Evolutionary conservation across 257 asterid genomes (phyloP).

Genomic region (Petunia secreta): DNA sequence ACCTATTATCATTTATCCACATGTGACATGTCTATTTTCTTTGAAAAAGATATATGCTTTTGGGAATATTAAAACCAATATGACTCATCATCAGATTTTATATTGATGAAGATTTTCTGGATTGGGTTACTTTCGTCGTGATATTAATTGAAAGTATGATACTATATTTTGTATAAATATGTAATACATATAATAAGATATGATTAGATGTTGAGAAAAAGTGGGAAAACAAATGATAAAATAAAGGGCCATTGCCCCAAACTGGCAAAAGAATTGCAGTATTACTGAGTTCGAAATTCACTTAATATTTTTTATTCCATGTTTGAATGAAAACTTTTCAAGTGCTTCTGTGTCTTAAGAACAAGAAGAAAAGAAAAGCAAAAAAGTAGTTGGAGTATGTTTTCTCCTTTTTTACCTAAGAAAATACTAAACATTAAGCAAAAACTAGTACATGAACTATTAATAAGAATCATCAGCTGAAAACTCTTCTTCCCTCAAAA

Average conservation of each 20-base stretch:
- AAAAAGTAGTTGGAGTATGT: no score
- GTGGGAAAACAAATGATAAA: background rate
- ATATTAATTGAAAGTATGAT: no score
- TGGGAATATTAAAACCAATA: background rate
- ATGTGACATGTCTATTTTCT: background rate
- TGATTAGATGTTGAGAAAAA: background rate
- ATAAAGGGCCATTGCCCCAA: background rate
- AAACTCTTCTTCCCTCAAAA: slow-evolving; percentile 63
- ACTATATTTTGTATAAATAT: background rate
- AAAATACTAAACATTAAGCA: background rate
- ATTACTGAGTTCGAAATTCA: no score
- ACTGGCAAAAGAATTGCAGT: no score
- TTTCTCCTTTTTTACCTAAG: background rate
- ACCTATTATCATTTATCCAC: background rate
- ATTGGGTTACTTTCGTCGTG: background rate
- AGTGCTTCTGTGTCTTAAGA: no score
- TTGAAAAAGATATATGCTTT: background rate
- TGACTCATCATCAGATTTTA: background rate
- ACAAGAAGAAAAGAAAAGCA: no score
- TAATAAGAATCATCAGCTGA: slow-evolving; percentile 33
- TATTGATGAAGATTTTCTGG: background rate
- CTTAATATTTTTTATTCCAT: no score
- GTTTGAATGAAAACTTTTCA: no score
- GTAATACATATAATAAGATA: background rate
- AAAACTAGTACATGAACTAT: background rate